Conservation (phyloP, 192 early-diverging fungal species). For the Mortierella alpina region DNA sequence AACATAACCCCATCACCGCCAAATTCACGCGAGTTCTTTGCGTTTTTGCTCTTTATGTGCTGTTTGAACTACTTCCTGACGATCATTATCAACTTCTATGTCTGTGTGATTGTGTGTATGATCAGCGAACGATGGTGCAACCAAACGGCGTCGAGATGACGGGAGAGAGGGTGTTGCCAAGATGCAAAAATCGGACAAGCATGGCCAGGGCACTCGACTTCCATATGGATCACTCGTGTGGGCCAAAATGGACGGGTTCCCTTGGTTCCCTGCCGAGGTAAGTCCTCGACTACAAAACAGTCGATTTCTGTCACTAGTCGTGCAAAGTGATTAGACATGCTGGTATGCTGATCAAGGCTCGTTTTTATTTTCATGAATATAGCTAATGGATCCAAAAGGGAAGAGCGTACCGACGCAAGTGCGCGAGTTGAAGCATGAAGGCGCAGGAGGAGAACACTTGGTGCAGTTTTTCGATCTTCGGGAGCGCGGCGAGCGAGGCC, state of each 20-base stretch:
- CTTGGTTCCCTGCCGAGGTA: conserved; percentile 66
- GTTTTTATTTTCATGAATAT: conserved; percentile 11
- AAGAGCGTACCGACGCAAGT: conserved; percentile 44
- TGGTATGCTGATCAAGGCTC: neutral
- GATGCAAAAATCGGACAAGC: conserved; percentile 14
- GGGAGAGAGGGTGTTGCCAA: conserved; percentile 8
- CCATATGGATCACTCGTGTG: conserved; percentile 56
- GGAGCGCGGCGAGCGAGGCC: conserved; percentile 18
- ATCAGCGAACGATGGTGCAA: neutral
- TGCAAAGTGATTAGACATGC: neutral
- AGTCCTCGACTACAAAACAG: neutral
- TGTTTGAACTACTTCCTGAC: too few species aligned
- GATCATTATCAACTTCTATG: too few species aligned
- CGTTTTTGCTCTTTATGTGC: too few species aligned
- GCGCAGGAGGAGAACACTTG: conserved; percentile 24
- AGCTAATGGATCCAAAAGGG: conserved; percentile 57
- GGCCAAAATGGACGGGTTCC: conserved; percentile 66
- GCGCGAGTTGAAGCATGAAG: conserved; percentile 24
- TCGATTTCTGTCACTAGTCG: neutral
- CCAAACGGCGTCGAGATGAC: conserved; percentile 10
- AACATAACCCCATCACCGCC: too few species aligned
- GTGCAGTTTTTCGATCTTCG: conserved; percentile 52
- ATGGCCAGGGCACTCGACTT: neutral
- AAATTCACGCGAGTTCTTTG: too few species aligned
- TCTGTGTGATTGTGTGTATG: too few species aligned